These are phyloP conservation scores for Globisporangium abappressorium DNA, from an alignment of 352 stramenopile genomes.

Conservation along the genomic window DNA sequence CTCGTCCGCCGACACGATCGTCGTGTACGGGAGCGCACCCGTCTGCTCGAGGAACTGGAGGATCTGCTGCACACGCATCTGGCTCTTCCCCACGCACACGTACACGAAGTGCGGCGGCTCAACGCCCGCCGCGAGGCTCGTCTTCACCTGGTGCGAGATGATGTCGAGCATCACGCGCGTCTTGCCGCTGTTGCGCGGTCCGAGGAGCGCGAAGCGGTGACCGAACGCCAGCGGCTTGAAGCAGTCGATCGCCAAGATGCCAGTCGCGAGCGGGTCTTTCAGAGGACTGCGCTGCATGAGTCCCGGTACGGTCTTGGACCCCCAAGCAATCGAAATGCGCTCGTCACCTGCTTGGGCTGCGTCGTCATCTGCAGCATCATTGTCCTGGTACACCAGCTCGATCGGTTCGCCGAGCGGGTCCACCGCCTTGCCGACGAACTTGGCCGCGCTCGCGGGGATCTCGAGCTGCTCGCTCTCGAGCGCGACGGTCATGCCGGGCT, in stretches of 20 bases:
- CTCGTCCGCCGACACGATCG: slow-evolving; percentile 63
- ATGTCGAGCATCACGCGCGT: slow-evolving; percentile 66
- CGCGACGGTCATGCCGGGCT: slow-evolving; percentile 59
- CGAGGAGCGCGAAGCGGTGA: slow-evolving; percentile 65
- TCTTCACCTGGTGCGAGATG: slow-evolving; percentile 53
- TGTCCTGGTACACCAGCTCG: slow-evolving; percentile 18
- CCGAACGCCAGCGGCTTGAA: slow-evolving; percentile 70
- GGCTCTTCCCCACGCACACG: slow-evolving; percentile 65
- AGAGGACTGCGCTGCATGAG: slow-evolving; percentile 59
- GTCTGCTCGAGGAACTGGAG: slow-evolving; percentile 46
- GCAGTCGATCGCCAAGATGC: slow-evolving; percentile 71
- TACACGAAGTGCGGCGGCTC: slow-evolving; percentile 72
- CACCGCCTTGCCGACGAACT: slow-evolving; percentile 46
- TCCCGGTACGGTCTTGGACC: slow-evolving; percentile 56
- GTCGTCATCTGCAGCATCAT: not conserved
- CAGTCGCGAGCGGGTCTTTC: slow-evolving; percentile 52
- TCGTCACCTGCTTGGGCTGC: slow-evolving; percentile 3
- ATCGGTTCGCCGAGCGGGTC: slow-evolving; percentile 49
- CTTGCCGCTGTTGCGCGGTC: slow-evolving; percentile 70
- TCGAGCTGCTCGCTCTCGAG: slow-evolving; percentile 49
- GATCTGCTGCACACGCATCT: slow-evolving; percentile 60
- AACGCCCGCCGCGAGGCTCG: slow-evolving; percentile 21
- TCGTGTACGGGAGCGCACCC: slow-evolving; percentile 48
- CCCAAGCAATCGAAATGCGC: slow-evolving; percentile 47
- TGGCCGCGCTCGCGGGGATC: slow-evolving; percentile 40